These are phyloP conservation scores for Didymella sp. DNA, from an alignment of 2,329 filamentous ascomycete genomes.

Conservation along the genomic window DNA sequence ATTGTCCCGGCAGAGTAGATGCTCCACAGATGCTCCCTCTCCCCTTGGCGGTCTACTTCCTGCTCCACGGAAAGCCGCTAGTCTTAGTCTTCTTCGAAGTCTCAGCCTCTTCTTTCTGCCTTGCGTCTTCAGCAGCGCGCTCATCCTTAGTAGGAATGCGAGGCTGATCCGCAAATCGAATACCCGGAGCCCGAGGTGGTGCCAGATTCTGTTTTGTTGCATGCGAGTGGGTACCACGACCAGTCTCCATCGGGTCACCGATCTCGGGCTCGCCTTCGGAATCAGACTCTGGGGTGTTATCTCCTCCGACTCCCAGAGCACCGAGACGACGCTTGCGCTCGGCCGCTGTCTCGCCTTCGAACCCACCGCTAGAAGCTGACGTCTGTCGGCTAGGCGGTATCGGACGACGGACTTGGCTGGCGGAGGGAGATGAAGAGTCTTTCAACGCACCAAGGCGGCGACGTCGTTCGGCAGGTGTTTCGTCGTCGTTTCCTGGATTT, in stretches of 20 bases:
- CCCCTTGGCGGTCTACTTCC: not conserved
- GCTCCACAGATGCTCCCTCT: not conserved
- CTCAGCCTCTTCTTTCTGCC: conserved; percentile 31
- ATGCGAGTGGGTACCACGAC: conserved; percentile 39
- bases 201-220: conserved; percentile 21
- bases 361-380: conserved; percentile 41
- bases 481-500: conserved; percentile 30
- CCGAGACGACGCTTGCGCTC: conserved; percentile 77
- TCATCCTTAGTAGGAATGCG: conserved; percentile 46
- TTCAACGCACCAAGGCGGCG: conserved; percentile 28
- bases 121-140: conserved; percentile 34
- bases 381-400: conserved; percentile 20
- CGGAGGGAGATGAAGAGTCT: conserved; percentile 23
- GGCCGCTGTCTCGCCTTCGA: conserved; percentile 71
- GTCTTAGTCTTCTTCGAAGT: conserved; percentile 29
- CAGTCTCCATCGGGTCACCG: conserved; percentile 46
- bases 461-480: conserved; percentile 28
- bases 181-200: conserved; percentile 57
- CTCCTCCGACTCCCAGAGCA: conserved; percentile 66
- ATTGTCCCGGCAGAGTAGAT: not conserved
- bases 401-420: conserved; percentile 21
- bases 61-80: conserved; percentile 29
- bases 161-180: conserved; percentile 65
- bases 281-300: conserved; percentile 39
- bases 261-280: conserved; percentile 43